These are phyloP conservation scores for Sphaceloma murrayae DNA, from an alignment of 2,329 filamentous ascomycete species.

Conservation along the genomic window DNA sequence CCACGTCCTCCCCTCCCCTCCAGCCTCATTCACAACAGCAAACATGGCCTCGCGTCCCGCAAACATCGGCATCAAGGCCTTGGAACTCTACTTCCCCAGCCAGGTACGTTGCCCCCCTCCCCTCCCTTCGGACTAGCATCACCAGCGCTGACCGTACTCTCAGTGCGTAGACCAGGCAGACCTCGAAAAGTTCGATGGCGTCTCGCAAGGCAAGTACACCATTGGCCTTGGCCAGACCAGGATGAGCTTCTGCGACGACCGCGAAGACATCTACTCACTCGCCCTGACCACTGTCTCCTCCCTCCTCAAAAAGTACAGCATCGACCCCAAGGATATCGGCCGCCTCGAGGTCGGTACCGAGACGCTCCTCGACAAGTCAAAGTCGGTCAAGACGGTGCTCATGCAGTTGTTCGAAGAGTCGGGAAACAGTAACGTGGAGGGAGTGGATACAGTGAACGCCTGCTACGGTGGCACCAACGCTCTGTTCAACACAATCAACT, in stretches of 20 bases:
- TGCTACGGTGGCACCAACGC: constrained; percentile 48
- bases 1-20: not conserved
- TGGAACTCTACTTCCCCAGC: constrained; percentile 46
- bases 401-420: constrained; percentile 44
- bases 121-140: not conserved
- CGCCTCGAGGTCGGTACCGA: constrained; percentile 46
- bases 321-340: constrained; percentile 43
- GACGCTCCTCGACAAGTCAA: constrained; percentile 47
- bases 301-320: constrained; percentile 44
- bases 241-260: constrained; percentile 48
- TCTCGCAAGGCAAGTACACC: constrained; percentile 44
- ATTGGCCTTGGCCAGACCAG: constrained; percentile 47
- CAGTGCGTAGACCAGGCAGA: constrained; percentile 46
- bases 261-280: constrained; percentile 48
- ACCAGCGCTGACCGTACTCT: not conserved
- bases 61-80: constrained; percentile 46
- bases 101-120: constrained; percentile 33
- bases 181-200: constrained; percentile 47
- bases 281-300: constrained; percentile 43
- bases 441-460: constrained; percentile 45
- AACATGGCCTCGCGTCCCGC: constrained; percentile 38
- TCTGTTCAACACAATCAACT: constrained; percentile 46
- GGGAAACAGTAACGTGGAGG: constrained; percentile 47
- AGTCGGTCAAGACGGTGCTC: constrained; percentile 46
- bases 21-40: not conserved